Percentiles rank a stretch among this genome's conserved stretches.
Conservation (phyloP, 2,329 filamentous ascomycete genomes). For the Penicillium sp. region DNA sequence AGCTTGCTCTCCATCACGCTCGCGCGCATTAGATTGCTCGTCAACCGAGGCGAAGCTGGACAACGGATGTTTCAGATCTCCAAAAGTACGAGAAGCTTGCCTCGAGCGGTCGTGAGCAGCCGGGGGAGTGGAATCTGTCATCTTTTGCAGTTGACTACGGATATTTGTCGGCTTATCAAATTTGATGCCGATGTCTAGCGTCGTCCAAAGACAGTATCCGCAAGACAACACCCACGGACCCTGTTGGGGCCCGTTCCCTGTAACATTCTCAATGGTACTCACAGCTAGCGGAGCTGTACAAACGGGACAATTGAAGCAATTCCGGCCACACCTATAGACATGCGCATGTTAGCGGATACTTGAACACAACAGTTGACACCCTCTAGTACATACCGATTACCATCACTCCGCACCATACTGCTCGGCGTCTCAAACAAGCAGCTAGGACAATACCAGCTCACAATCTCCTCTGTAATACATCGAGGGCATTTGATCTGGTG, state of each 20-base stretch:
- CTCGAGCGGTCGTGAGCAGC: constrained; percentile 30
- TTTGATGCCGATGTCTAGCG: constrained; percentile 81
- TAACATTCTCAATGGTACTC: constrained; percentile 63
- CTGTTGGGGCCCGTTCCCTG: constrained; percentile 40
- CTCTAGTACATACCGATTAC: constrained; percentile 69
- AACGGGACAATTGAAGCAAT: constrained; percentile 91
- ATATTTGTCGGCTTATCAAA: constrained; percentile 90
- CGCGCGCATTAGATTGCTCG: constrained; percentile 29
- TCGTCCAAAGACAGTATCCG: constrained; percentile 90
- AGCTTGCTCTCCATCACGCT: constrained; percentile 32
- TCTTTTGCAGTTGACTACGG: constrained; percentile 70
- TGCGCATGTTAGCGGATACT: constrained; percentile 6
- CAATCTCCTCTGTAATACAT: constrained; percentile 89
- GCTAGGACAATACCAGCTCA: constrained; percentile 91
- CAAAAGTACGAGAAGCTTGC: constrained; percentile 40
- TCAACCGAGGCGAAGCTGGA: constrained; percentile 37
- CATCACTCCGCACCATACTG: constrained; percentile 86
- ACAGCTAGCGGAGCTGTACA: constrained; percentile 79
- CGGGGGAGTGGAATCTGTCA: constrained; percentile 51
- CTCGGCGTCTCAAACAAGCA: constrained; percentile 96
- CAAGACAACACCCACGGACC: constrained; percentile 78
- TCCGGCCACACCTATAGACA: constrained; percentile 73
- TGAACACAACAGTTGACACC: neutral
- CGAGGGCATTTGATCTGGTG: constrained; percentile 91
- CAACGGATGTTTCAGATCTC: constrained; percentile 39